Evolutionary conservation across 2,329 filamentous ascomycete species (phyloP), one percentile per base, ranked within the genome.

Genomic region (Phialemoniopsis sp.): DNA sequence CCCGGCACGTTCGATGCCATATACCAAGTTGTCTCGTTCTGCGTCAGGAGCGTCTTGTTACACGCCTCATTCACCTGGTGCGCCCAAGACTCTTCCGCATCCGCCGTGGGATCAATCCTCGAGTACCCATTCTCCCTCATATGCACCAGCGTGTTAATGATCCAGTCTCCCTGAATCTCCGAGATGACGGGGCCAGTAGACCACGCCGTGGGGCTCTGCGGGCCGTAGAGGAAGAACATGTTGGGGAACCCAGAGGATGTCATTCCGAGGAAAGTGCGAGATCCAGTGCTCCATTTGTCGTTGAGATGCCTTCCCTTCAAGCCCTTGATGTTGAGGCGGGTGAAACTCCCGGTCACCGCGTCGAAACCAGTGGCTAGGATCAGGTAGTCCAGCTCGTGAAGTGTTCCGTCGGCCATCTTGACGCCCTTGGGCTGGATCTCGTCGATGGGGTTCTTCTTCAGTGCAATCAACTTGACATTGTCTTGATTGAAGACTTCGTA

Each of bases 401-500:
- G 49, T 8, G 48, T 58, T 1, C 64, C 62, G 28, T 68, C 62
- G 2, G 55, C 39, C 2, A 63, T 58, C n/a, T 52, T 42, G 36
- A 76, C 63, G 1, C 70, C 70, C 0, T 44, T 58, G 3, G 53
- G 49, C 0, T 57, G 64, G 18, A 73, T 60, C 8, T 55, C 49
- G 4, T 50, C 51, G 40, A 78, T 72, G 0, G 65, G 59, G 4
- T 62, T 65, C 8, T 58, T 49, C 10, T 64, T 68, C 13, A 73
- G 46, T 34, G 69, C 58, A 2, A 77, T 56, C 4, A 76, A 44
- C 1, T 67, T 49, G 3, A 76, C 68, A 26, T 71, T 66, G 1
- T 59, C 53, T 14, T 59, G 60, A 43, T 73, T 66, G 39, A 70
- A 63, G 4, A 64, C 58, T 42, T 78, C 73, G 45, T 68, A 78